phyloP scores from a whole-genome alignment of 164 flowering plant species.

The Litsea cubeba region DNA sequence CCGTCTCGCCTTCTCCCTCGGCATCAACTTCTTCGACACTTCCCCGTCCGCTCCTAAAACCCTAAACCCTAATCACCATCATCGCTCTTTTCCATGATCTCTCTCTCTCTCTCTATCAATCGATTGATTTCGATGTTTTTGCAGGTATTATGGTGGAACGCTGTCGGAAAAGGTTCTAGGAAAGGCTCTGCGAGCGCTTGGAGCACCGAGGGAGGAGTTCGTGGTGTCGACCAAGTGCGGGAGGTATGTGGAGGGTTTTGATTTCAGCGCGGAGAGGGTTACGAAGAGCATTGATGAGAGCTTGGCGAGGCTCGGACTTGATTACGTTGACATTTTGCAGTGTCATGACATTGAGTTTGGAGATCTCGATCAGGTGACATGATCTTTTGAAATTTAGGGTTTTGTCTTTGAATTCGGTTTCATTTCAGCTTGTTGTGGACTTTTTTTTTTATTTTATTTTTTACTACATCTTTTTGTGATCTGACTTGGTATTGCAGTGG shows the following conservation, averaged over 20 bases:
- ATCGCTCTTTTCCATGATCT: neutral
- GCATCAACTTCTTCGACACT: constrained; percentile 97
- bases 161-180: constrained; percentile 86
- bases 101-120: neutral
- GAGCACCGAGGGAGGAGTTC: constrained; percentile 60
- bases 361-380: constrained; percentile 76
- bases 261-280: constrained; percentile 93
- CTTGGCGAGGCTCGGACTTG: constrained; percentile 79
- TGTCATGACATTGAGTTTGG: constrained; percentile 98
- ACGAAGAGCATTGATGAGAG: constrained; percentile 91
- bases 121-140: neutral
- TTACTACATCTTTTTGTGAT: no score
- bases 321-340: constrained; percentile 90
- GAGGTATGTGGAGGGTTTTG: constrained; percentile 76
- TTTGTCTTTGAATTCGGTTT: no score
- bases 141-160: constrained; percentile 85
- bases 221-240: constrained; percentile 94
- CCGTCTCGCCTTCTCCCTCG: constrained; percentile 63
- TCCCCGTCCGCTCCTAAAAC: constrained; percentile 54
- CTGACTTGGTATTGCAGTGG: no score
- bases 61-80: neutral
- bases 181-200: constrained; percentile 62
- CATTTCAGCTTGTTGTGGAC: no score
- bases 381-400: neutral
- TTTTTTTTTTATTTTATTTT: no score